Base-by-base conservation (phyloP, 371 early-diverging fungal genomes). In the Mucor piriformis region DNA sequence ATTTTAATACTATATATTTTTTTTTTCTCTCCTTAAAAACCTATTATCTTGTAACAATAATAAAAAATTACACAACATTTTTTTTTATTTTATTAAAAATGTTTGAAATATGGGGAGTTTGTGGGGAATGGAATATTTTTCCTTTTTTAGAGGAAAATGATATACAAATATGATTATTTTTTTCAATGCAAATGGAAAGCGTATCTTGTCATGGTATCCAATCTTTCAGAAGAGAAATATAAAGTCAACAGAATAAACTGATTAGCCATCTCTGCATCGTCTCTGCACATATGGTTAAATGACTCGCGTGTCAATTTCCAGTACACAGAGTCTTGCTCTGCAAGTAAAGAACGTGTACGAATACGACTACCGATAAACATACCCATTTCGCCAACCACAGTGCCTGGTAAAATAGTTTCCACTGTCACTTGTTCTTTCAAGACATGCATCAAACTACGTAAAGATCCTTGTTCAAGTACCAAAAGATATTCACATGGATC, bases 381-480 rank as follows among this genome's bases (percentile, higher is more conserved):
- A 0, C 88, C 79, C 42, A 91, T 66, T 66, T 91, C 93, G 3
- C 93, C 93, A n/a, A 90, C 79, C 3, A 90, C 78, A 1, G 92
- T 88, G 13, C 92, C 91, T 0, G 92, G 88, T 20, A 93, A 66
- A 12, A 91, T 86, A 8, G 87, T 85, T 64, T 92, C 93, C 0
- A 82, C 73, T 11, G 69, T 70, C 6, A 68, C 69, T 12, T 77
- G 74, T 42, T 79, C 77, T 24, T 79, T 77, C 33, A 60, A 56
- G n/a, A 80, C 68, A 37, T 75, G 69, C 64, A 86, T 83, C 5
- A 75, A 59, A 20, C 85, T 83, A 10, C 85, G 83, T 6, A 95
- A 76, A 21, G 88, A 81, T 0, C 95, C 95, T 16, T 84, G 74
- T 63, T 95, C 94, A 0, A 95, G 83, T 3, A 95, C 59, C 40